These are phyloP conservation scores for Litchi chinensis DNA, from an alignment of 345 rosid species.

Conservation along the genomic window DNA sequence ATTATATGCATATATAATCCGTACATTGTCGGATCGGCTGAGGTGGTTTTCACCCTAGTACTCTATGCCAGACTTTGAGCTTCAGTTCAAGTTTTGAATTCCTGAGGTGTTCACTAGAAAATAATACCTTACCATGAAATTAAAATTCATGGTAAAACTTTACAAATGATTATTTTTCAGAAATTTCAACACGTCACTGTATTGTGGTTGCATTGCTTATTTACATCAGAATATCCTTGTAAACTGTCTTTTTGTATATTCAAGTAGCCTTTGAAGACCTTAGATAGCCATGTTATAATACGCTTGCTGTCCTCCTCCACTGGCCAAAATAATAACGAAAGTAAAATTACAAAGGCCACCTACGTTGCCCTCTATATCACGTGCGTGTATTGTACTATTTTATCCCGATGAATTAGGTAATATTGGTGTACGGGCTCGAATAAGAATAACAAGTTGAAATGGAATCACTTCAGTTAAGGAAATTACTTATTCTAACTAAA, in stretches of 20 bases:
- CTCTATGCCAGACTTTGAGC: conserved; percentile 6
- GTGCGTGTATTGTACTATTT: too few species aligned
- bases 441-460: too few species aligned
- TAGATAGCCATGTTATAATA: too few species aligned
- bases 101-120: neutral
- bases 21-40: conserved; percentile 29
- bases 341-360: too few species aligned
- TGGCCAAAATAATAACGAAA: too few species aligned
- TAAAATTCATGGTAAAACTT: neutral
- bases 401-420: too few species aligned
- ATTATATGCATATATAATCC: conserved; percentile 13
- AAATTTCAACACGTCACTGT: neutral
- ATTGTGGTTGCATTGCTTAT: neutral
- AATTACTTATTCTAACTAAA: too few species aligned
- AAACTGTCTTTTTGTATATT: neutral
- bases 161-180: neutral
- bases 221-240: neutral
- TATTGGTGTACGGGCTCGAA: too few species aligned
- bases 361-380: too few species aligned
- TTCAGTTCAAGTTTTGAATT: conserved; percentile 1
- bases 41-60: neutral
- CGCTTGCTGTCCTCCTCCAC: too few species aligned
- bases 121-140: conserved; percentile 2
- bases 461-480: too few species aligned
- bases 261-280: neutral